Percentiles rank a stretch among this genome's conserved stretches.
Evolutionary conservation across 2,329 filamentous ascomycete genomes (phyloP).

Genomic region (Knoxdaviesia proteae): DNA sequence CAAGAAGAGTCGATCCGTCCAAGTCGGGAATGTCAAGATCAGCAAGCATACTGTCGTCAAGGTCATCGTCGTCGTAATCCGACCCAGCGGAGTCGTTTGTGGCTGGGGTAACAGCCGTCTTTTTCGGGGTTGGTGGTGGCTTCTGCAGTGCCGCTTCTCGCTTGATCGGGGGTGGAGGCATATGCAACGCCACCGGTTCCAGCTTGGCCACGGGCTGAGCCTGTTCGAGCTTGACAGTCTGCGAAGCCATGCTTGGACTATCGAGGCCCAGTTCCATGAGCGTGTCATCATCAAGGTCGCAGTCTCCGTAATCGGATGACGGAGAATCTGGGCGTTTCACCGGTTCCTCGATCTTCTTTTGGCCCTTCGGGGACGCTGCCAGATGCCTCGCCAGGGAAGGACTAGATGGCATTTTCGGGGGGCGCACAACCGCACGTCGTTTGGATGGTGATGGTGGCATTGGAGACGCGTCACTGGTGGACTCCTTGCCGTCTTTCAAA

Average conservation of each 20-base stretch:
- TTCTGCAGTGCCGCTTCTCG: constrained; percentile 3
- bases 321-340: no score
- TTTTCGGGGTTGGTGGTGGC: not conserved
- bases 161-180: constrained; percentile 1
- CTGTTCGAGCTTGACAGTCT: constrained; percentile 4
- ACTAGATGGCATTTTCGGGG: not conserved
- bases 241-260: constrained; percentile 7
- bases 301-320: constrained; percentile 27
- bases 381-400: not conserved
- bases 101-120: not conserved
- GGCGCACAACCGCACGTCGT: not conserved
- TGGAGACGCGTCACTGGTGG: not conserved
- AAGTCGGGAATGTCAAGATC: constrained; percentile 4
- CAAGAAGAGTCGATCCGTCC: no score
- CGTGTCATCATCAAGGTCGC: constrained; percentile 39
- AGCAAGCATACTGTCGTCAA: constrained; percentile 39
- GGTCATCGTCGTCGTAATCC: constrained; percentile 43
- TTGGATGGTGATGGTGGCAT: not conserved
- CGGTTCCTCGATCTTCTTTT: no score
- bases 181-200: not conserved
- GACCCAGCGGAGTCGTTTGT: constrained; percentile 5
- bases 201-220: constrained; percentile 3
- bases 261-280: constrained; percentile 27
- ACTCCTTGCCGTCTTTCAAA: not conserved
- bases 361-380: not conserved